Base-by-base conservation (phyloP, 2,329 filamentous ascomycete species). In the Paracamarosporium sp. region DNA sequence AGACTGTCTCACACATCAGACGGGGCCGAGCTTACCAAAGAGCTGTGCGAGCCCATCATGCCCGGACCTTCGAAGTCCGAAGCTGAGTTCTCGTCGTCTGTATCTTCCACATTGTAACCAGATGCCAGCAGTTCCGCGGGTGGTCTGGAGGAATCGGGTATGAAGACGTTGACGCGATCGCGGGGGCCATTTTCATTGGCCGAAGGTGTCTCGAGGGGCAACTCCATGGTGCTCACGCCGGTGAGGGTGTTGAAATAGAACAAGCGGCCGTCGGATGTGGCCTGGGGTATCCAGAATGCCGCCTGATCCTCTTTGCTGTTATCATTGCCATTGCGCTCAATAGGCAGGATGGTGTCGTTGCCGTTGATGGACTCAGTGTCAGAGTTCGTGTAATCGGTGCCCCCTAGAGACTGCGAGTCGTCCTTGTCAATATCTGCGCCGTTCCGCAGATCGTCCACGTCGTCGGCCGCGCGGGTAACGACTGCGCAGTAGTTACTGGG, bases 211-310 rank as follows among this genome's bases (percentile, higher is more conserved):
- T 99, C 95, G 25, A 99, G 83, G 1, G 95, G 95, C 59, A 99
- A 81, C 74, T 99, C 95, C 87, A 93, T 95, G 62, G 91, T 96
- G 72, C 91, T 96, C 71, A 96, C 92, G 54, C 94, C 93, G 0
- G 95, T 99, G 80, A 97, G 88, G 61, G 94, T 98, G 77, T 99
- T 99, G 84, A 96, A 98, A 80, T 98, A 99, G 78, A 96, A 99
- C 24, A 99, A 80, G 55, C 93, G 86, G 53, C 95, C 95, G 74
- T 98, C 93, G 1, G 92, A 87, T 0, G 95, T 99, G 13, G 93
- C 95, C 80, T 99, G 95, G 17, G 95, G 95, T 66, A 99, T 97
- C 95, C 95, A 99, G 74, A 96, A 99, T 64, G 96, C 94, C 44
- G 94, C 93, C 74, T 94, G 89, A 67, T 95, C 93, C 71, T 91